Evolutionary conservation across 768 basidiomycete genomes (phyloP).

Genomic region (Chalciporus piperatus): DNA sequence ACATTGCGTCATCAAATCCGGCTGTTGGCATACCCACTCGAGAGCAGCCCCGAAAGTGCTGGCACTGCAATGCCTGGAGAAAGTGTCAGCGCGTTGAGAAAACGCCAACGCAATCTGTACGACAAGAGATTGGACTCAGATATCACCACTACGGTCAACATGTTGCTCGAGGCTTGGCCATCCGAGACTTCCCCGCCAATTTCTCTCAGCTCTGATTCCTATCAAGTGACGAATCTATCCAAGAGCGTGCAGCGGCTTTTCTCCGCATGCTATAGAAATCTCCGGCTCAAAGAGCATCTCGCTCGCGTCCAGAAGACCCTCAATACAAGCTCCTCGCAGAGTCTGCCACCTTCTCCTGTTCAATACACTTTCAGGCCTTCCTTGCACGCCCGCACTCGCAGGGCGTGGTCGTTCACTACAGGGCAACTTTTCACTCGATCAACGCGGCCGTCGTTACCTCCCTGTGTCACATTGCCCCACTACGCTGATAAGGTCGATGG

Average conservation of each 20-base stretch:
- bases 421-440: not conserved
- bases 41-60: slow-evolving; percentile 5
- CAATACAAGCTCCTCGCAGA: not conserved
- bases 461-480: not conserved
- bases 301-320: slow-evolving; percentile 3
- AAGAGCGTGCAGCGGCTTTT: slow-evolving; percentile 2
- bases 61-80: not conserved
- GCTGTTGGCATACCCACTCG: not conserved
- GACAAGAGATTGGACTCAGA: not conserved
- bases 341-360: not conserved
- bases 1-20: not conserved
- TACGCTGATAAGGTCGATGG: not conserved
- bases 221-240: not conserved
- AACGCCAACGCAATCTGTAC: slow-evolving; percentile 5
- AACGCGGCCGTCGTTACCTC: not conserved
- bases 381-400: not conserved
- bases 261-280: slow-evolving; percentile 12
- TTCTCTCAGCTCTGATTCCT: not conserved
- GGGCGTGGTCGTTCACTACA: not conserved
- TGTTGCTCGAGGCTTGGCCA: slow-evolving; percentile 12
- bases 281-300: slow-evolving; percentile 6
- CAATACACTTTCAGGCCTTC: slow-evolving; percentile 1
- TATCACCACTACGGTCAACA: not conserved
- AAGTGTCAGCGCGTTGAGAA: not conserved
- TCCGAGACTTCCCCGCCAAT: slow-evolving; percentile 3